Percentiles rank a stretch among this genome's conserved stretches.
Conservation (phyloP, 345 rosid genomes). For the Geranium brycei region DNA sequence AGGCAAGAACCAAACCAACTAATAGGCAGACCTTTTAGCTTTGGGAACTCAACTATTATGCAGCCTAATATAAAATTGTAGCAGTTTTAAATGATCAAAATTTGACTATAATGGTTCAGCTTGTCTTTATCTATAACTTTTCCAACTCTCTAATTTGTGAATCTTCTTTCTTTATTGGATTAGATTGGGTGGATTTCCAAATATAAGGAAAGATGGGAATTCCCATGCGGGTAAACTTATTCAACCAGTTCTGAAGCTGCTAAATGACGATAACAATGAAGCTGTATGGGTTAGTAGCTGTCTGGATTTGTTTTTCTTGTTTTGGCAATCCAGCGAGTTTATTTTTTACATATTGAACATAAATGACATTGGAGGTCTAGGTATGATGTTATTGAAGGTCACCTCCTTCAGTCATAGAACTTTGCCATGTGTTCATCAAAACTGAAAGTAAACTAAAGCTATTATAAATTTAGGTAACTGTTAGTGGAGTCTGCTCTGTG, state of each 20-base stretch:
- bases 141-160: background rate
- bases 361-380: background rate
- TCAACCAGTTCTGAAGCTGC: conserved; percentile 53
- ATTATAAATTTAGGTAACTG: too few relatives aligned
- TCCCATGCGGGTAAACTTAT: conserved; percentile 46
- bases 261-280: conserved; percentile 57
- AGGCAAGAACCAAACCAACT: too few relatives aligned
- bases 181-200: conserved; percentile 65
- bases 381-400: background rate
- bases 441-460: background rate
- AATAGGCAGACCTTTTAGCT: too few relatives aligned
- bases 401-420: background rate
- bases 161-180: conserved; percentile 4
- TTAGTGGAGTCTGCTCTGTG: background rate
- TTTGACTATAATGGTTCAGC: background rate
- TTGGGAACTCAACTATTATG: too few relatives aligned
- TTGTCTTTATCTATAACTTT: background rate
- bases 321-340: background rate
- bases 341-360: background rate
- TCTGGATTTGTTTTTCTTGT: conserved; percentile 3
- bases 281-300: conserved; percentile 42
- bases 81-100: too few relatives aligned
- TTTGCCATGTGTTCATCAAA: background rate
- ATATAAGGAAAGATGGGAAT: conserved; percentile 55
- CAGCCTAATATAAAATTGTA: too few relatives aligned